Conservation (phyloP, 2,329 filamentous ascomycete genomes). For the Conoideocrella luteorostrata region DNA sequence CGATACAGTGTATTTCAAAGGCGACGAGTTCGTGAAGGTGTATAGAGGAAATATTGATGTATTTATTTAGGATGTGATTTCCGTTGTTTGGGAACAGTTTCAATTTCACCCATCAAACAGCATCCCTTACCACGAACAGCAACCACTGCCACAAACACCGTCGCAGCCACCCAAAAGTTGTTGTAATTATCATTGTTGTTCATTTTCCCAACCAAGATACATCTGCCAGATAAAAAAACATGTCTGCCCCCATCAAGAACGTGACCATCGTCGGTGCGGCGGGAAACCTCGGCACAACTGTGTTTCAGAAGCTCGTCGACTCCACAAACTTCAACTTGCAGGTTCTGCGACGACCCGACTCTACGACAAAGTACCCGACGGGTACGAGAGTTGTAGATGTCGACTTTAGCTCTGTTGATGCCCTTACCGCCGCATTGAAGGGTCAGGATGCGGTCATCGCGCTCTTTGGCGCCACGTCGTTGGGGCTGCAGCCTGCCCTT, state of each 20-base stretch:
- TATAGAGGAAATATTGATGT: too few relatives aligned
- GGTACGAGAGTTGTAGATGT: constrained; percentile 25
- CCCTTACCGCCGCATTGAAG: constrained; percentile 43
- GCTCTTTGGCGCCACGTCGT: constrained; percentile 26
- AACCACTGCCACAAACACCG: too few relatives aligned
- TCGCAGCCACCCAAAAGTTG: too few relatives aligned
- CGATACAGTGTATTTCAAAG: too few relatives aligned
- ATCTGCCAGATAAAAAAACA: constrained; percentile 7
- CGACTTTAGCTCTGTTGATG: constrained; percentile 36
- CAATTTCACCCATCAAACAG: too few relatives aligned
- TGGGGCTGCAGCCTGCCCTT: constrained; percentile 34
- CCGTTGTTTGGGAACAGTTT: too few relatives aligned
- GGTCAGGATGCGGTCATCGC: constrained; percentile 52
- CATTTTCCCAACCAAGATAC: too few relatives aligned
- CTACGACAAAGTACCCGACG: constrained; percentile 26
- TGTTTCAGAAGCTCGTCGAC: constrained; percentile 24
- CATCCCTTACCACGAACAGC: too few relatives aligned
- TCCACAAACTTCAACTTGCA: constrained; percentile 29
- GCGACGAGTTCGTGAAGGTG: too few relatives aligned
- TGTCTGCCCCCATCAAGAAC: constrained; percentile 29
- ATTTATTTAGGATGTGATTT: too few relatives aligned
- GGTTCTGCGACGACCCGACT: constrained; percentile 32
- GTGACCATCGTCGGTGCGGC: constrained; percentile 31
- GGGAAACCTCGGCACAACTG: constrained; percentile 26
- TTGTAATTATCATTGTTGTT: too few relatives aligned